Percentiles rank a stretch among this genome's conserved stretches.
These are phyloP conservation scores for Lepraria neglecta DNA, from an alignment of 495 filamentous ascomycete species.

Conservation along the genomic window DNA sequence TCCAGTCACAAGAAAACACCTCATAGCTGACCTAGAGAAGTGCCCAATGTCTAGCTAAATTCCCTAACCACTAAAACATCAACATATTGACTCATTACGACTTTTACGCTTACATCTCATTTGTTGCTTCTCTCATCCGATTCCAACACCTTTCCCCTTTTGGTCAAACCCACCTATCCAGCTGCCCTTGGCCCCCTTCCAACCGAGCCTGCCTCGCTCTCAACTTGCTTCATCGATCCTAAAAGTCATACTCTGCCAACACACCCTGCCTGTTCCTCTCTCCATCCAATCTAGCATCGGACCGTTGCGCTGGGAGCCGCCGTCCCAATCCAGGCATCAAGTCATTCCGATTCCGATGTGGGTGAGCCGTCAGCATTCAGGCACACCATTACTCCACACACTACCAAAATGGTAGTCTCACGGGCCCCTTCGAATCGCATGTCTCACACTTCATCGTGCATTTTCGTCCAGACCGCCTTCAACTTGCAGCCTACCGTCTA, in stretches of 20 bases:
- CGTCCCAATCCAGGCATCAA: constrained; percentile 6
- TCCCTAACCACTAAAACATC: constrained; percentile 1
- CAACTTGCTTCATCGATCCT: not conserved
- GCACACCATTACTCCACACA: constrained; percentile 4
- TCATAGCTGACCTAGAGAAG: not conserved
- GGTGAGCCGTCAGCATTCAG: constrained; percentile 2
- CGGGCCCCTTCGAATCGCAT: constrained; percentile 21
- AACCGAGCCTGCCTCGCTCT: not conserved
- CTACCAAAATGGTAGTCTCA: constrained; percentile 2
- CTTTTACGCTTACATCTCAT: constrained; percentile 4
- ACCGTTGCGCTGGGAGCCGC: constrained; percentile 13
- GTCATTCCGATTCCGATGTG: constrained; percentile 10
- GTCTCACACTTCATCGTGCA: constrained; percentile 27
- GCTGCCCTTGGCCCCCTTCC: not conserved
- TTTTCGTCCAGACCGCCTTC: constrained; percentile 15
- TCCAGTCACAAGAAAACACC: constrained; percentile 4
- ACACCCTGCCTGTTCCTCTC: constrained; percentile 10
- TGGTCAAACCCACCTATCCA: constrained; percentile 3
- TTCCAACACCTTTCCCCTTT: constrained; percentile 6
- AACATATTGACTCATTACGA: not conserved
- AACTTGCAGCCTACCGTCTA: not conserved
- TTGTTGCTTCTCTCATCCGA: not conserved
- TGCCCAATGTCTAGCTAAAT: constrained; percentile 3
- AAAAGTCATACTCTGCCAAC: not conserved
- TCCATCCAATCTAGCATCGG: constrained; percentile 12